phyloP scores from a whole-genome alignment of 805 yeast species.

The Candida verbasci region DNA sequence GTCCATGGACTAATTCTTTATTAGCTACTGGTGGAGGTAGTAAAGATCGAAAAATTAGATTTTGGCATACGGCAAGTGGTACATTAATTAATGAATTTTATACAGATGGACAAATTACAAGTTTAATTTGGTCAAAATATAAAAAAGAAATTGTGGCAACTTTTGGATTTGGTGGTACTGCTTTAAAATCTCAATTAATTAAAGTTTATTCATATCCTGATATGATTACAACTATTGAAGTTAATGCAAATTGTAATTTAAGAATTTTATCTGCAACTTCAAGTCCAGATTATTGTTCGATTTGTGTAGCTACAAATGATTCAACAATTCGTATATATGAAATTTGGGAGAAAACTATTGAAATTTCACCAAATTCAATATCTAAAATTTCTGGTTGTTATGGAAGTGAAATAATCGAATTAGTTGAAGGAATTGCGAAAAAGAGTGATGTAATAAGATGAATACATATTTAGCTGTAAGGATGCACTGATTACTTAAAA shows the following conservation, averaged over 20 bases:
- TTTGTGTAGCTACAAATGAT: slow-evolving; percentile 77
- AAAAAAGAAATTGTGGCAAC: slow-evolving; percentile 69
- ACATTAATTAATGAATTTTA: slow-evolving; percentile 54
- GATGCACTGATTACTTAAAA: too few relatives aligned
- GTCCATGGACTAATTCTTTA: slow-evolving; percentile 83
- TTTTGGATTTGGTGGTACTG: slow-evolving; percentile 68
- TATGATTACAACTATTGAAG: slow-evolving; percentile 45
- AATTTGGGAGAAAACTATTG: slow-evolving; percentile 50
- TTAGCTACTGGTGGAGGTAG: slow-evolving; percentile 92
- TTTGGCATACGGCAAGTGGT: slow-evolving; percentile 85
- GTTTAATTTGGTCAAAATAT: slow-evolving; percentile 68
- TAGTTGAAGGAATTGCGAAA: slow-evolving; percentile 49
- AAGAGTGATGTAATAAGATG: slow-evolving; percentile 21
- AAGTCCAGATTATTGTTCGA: slow-evolving; percentile 58
- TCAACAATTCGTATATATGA: slow-evolving; percentile 72
- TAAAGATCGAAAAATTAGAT: slow-evolving; percentile 71
- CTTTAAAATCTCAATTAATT: slow-evolving; percentile 47
- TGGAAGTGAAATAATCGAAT: slow-evolving; percentile 35
- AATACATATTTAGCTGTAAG: background rate
- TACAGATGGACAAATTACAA: slow-evolving; percentile 73
- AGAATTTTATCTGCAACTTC: slow-evolving; percentile 63
- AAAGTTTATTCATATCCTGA: slow-evolving; percentile 66
- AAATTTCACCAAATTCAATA: slow-evolving; percentile 13
- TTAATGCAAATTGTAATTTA: slow-evolving; percentile 45
- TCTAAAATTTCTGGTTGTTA: slow-evolving; percentile 18